A percentile compares a stretch with the other conserved stretches of the same genome.
Evolutionary conservation across 805 yeast genomes (phyloP).

Genomic region (Schizosaccharomyces japonicus): DNA sequence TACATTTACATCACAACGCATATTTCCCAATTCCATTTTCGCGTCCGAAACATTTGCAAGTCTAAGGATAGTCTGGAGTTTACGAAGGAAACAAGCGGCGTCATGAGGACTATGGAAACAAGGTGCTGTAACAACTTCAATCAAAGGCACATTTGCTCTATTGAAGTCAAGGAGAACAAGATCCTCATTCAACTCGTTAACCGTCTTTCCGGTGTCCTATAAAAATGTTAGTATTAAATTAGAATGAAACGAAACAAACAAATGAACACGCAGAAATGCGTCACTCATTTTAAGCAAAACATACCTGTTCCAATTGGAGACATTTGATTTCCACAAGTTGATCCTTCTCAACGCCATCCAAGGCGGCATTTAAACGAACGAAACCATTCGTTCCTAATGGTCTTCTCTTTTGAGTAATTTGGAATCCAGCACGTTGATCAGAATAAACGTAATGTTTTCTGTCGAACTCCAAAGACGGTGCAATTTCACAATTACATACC

Average conservation of each 20-base stretch:
- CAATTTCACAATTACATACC: conserved; percentile 39
- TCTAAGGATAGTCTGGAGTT: conserved; percentile 48
- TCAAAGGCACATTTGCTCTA: conserved; percentile 62
- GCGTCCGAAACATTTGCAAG: conserved; percentile 60
- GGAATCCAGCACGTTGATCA: conserved; percentile 91
- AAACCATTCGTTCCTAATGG: conserved; percentile 3
- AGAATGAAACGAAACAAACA: background rate
- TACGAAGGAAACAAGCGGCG: conserved; percentile 56
- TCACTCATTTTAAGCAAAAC: conserved; percentile 19
- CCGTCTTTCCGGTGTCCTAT: conserved; percentile 10
- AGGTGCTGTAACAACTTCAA: conserved; percentile 80
- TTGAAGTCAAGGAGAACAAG: conserved; percentile 41
- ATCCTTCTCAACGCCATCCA: conserved; percentile 17
- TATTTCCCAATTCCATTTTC: conserved; percentile 80
- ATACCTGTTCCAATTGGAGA: conserved; percentile 58
- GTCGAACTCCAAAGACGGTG: conserved; percentile 44
- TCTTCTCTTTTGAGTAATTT: conserved; percentile 63
- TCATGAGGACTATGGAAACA: conserved; percentile 46
- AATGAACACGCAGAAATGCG: background rate
- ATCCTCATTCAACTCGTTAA: conserved; percentile 13
- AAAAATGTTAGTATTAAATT: background rate
- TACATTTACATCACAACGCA: conserved; percentile 86
- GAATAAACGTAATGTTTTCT: conserved; percentile 90
- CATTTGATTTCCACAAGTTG: conserved; percentile 40
- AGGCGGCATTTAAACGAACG: conserved; percentile 18